Evolutionary conservation across 1,139 yeast genomes (phyloP).

Genomic region (Kluyveromyces marxianus): DNA sequence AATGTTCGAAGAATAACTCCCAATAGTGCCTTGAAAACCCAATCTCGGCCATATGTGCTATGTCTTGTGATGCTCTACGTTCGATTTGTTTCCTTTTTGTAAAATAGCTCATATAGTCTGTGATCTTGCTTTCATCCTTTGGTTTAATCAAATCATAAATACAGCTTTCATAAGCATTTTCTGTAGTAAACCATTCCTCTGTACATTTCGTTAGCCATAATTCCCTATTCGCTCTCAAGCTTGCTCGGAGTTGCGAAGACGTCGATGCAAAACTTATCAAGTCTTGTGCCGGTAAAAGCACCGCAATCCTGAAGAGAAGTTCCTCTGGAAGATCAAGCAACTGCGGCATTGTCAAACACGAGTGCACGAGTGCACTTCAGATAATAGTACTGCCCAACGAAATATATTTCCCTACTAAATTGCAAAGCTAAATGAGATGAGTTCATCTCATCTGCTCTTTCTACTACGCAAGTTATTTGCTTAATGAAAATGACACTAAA

Average conservation of each 20-base stretch:
- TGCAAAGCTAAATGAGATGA: too few relatives aligned
- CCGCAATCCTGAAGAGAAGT: neutral
- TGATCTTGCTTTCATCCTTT: neutral
- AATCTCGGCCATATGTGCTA: conserved; percentile 2
- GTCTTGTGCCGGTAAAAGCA: conserved; percentile 1
- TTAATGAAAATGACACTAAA: too few relatives aligned
- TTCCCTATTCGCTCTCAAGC: neutral
- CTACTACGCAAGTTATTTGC: too few relatives aligned
- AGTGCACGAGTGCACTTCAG: neutral
- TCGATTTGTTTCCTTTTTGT: conserved; percentile 10
- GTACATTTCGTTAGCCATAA: neutral
- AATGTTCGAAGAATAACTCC: conserved; percentile 5
- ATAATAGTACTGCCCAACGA: neutral
- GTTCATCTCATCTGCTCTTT: too few relatives aligned
- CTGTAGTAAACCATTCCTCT: neutral
- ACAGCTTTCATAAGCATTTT: neutral
- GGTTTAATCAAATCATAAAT: neutral
- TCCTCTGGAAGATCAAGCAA: conserved; percentile 4
- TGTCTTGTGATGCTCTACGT: conserved; percentile 1
- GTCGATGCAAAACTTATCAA: neutral
- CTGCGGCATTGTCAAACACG: neutral
- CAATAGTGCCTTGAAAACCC: conserved; percentile 5
- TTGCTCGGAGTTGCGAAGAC: neutral
- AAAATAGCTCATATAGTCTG: neutral
- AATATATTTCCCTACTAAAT: too few relatives aligned